Evolutionary conservation across 1,284 basidiomycete species (phyloP).

Genomic region (Grifola frondosa): DNA sequence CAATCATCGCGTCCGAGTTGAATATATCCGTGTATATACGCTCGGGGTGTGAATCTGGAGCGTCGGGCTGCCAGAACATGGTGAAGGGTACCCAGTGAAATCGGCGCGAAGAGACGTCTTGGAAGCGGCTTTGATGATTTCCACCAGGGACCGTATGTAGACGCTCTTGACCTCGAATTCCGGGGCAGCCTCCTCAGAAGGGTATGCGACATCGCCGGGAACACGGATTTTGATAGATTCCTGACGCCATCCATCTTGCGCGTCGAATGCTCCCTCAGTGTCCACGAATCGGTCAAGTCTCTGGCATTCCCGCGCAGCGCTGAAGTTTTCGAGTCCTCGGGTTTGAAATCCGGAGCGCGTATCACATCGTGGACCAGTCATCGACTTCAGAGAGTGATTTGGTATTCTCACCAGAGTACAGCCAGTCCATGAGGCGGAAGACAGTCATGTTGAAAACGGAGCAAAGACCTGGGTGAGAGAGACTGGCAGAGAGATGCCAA

Average conservation of each 20-base stretch:
- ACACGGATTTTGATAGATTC: slow-evolving; percentile 13
- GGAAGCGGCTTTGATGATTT: slow-evolving; percentile 8
- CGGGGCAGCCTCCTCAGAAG: slow-evolving; percentile 25
- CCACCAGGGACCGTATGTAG: slow-evolving; percentile 10
- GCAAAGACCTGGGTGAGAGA: slow-evolving; percentile 12
- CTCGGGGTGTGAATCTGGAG: not conserved
- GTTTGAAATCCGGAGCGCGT: slow-evolving; percentile 16
- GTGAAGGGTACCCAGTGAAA: slow-evolving; percentile 7
- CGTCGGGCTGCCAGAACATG: not conserved
- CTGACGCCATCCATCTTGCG: slow-evolving; percentile 16
- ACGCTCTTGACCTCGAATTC: slow-evolving; percentile 25
- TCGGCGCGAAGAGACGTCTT: not conserved
- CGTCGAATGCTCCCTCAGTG: not conserved
- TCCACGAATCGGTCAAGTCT: slow-evolving; percentile 13
- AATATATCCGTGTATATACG: slow-evolving; percentile 20
- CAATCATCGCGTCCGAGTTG: slow-evolving; percentile 14
- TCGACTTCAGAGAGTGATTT: slow-evolving; percentile 31
- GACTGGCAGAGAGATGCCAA: not conserved
- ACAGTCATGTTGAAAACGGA: slow-evolving; percentile 30
- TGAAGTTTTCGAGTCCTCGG: slow-evolving; percentile 17
- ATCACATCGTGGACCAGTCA: slow-evolving; percentile 32
- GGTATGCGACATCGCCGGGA: slow-evolving; percentile 14
- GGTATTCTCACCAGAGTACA: slow-evolving; percentile 20
- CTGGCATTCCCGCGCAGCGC: slow-evolving; percentile 8
- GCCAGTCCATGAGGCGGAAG: slow-evolving; percentile 32